Conservation (phyloP, 306 rosid species). For the Carpinus viminea region DNA sequence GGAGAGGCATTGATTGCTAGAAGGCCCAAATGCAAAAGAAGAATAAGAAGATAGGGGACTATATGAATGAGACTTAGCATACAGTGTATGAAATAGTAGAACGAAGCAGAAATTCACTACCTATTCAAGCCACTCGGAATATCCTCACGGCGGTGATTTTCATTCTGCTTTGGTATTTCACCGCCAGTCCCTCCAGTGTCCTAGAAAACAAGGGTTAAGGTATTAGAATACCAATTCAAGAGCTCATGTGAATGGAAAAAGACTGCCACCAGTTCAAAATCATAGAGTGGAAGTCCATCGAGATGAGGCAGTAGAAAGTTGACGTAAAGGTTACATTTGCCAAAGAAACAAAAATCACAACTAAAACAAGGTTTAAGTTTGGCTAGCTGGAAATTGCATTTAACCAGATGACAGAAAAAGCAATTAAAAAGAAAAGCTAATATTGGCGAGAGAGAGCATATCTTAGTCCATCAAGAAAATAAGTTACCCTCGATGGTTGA, state of each 20-base stretch:
- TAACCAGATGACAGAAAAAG: conserved; percentile 1
- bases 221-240: not conserved
- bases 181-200: conserved; percentile 59
- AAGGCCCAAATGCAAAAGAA: not conserved
- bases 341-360: conserved; percentile 17
- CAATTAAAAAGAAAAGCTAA: not conserved
- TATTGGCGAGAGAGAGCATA: not conserved
- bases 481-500: conserved; percentile 61
- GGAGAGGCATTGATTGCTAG: not conserved
- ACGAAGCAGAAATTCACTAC: conserved; percentile 33
- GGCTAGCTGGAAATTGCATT: not conserved
- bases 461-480: conserved; percentile 19
- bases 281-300: not conserved
- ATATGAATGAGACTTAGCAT: not conserved
- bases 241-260: not conserved
- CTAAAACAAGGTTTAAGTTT: conserved; percentile 11
- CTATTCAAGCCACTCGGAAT: conserved; percentile 67
- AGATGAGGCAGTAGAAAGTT: not conserved
- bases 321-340: not conserved
- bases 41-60: not conserved
- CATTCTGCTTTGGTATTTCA: conserved; percentile 63
- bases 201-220: conserved; percentile 33
- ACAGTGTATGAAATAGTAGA: not conserved
- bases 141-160: conserved; percentile 73
- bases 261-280: conserved; percentile 6